Evolutionary conservation across 345 rosid species (phyloP).

Genomic region (Gossypium herbaceum): DNA sequence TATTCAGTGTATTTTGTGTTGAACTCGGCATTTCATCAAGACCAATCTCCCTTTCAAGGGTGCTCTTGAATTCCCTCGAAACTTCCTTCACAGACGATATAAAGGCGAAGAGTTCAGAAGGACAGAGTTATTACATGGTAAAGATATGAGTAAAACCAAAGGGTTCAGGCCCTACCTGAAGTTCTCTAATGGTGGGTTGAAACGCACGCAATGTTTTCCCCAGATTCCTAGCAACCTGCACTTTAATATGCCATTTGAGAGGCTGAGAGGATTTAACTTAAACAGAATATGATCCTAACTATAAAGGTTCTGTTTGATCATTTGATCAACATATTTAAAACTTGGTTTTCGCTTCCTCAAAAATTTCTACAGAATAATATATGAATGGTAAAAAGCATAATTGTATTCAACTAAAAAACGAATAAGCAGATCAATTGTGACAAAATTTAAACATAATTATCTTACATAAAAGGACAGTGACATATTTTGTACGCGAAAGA

Average conservation of each 20-base stretch:
- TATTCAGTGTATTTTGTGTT: constrained; percentile 30
- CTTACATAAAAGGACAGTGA: neutral
- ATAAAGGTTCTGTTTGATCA: neutral
- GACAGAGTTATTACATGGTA: neutral
- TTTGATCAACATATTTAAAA: neutral
- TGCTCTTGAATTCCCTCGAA: constrained; percentile 92
- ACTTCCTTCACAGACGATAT: constrained; percentile 53
- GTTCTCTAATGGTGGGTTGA: constrained; percentile 94
- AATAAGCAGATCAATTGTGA: neutral
- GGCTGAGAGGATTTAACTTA: neutral
- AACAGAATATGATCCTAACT: neutral
- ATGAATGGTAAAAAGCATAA: neutral
- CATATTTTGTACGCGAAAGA: neutral
- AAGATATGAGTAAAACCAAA: neutral
- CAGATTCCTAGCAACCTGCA: constrained; percentile 86
- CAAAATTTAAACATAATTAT: constrained; percentile 1
- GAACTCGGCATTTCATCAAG: constrained; percentile 52
- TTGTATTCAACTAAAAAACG: neutral
- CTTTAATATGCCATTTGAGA: neutral
- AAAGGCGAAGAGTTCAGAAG: constrained; percentile 9
- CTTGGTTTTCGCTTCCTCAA: neutral
- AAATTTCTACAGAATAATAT: neutral
- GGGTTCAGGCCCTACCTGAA: constrained; percentile 53
- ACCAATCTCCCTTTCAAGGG: constrained; percentile 88
- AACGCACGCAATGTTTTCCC: constrained; percentile 89